These are phyloP conservation scores for Epichloe scottii DNA, from an alignment of 2,329 filamentous ascomycete genomes.

Conservation along the genomic window DNA sequence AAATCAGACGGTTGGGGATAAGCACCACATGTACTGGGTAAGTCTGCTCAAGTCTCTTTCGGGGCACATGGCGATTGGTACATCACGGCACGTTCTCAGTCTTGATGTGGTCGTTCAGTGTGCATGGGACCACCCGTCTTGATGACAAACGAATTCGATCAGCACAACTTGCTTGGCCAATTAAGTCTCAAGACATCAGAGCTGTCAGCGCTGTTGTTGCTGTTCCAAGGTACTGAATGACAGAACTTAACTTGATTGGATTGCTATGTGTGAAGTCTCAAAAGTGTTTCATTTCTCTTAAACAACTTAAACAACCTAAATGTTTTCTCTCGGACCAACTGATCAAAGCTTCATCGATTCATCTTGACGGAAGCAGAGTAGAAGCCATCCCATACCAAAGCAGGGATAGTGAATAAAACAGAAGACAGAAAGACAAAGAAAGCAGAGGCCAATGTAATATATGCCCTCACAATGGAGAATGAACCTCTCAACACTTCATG, in stretches of 20 bases:
- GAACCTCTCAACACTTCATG: background rate
- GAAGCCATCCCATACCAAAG: background rate
- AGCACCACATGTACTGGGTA: background rate
- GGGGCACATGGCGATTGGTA: too few species aligned
- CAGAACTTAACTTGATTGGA: background rate
- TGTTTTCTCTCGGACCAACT: conserved; percentile 2
- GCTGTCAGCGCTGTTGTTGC: background rate
- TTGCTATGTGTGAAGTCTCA: background rate
- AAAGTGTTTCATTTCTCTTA: background rate
- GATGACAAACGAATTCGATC: too few species aligned
- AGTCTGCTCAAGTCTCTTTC: too few species aligned
- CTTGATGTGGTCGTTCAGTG: background rate
- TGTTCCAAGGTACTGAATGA: background rate
- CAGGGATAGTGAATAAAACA: background rate
- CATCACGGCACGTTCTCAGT: too few species aligned
- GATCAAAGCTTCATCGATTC: conserved; percentile 2
- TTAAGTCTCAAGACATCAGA: background rate
- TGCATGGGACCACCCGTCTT: background rate
- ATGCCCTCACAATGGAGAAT: background rate
- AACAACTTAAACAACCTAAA: conserved; percentile 1
- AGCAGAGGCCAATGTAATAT: background rate
- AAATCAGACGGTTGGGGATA: background rate
- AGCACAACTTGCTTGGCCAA: background rate
- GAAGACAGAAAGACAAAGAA: background rate
- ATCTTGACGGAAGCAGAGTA: background rate